Evolutionary conservation across 2,329 filamentous ascomycete species (phyloP), one percentile per base, ranked within the genome.

Genomic region (Hirsutella rhossiliensis): DNA sequence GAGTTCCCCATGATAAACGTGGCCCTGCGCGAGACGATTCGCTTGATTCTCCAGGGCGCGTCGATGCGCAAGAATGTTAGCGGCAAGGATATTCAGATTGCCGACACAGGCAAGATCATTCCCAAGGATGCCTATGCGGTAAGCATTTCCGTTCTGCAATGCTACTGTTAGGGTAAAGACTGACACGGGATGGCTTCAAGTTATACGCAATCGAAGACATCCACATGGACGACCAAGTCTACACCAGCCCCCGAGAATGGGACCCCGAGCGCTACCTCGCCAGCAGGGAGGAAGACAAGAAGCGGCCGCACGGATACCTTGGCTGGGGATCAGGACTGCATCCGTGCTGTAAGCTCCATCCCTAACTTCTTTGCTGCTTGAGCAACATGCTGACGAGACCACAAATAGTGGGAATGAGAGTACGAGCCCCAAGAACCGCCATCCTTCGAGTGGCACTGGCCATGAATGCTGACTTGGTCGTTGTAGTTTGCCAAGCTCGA

Each of bases 1-100:
- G 69, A 73, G n/a, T 77, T 80, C 46, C 72, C 73, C 0, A 46
- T 66, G 6, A 59, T 78, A 28, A 69, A 76, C 45, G 45, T 74
- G 20, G 72, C 68, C 40, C 59, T 79, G 31, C 64, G 66, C 37
- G 76, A 80, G 47, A 66, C 64, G 13, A 75, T 80, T 46, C 67
- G 75, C 3, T 49, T 78, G 20, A 67, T 68, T 29, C 50, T 68
- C 6, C 55, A 64, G 0, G 74, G 75, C 6, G 62, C 65, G 1
- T 62, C 64, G 0, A 72, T 78, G 52, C 64, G 76, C 5, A 69
- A 67, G 54, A 80, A 79, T 50, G 58, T 61, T 11, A 67, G 63
- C 29, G 66, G 64, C 15, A 58, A 56, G 19, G 62, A 68, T 32
- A 56, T 78, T 6, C 57, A 61, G 1, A 66, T 73, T 19, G 66